A percentile compares a stretch with the other conserved stretches of the same genome.
phyloP scores from a whole-genome alignment of 208 protist genomes.

The Leishmania martiniquensis region DNA sequence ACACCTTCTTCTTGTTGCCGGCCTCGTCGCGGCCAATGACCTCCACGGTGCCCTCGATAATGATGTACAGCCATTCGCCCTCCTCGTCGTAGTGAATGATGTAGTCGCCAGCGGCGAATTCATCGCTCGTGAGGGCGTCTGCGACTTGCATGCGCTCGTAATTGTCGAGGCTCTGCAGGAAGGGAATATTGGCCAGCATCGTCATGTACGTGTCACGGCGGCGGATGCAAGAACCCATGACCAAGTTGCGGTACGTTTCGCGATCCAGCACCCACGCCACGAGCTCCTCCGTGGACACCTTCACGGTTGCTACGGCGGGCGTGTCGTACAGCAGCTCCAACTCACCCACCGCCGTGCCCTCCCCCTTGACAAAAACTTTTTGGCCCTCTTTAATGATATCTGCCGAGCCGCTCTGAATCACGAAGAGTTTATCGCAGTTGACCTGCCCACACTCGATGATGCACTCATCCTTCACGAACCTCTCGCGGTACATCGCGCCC shows the following conservation, averaged over 20 bases:
- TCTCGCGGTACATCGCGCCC: slow-evolving; percentile 78
- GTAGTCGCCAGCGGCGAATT: slow-evolving; percentile 79
- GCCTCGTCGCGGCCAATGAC: slow-evolving; percentile 82
- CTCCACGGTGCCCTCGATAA: slow-evolving; percentile 86
- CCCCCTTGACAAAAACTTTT: slow-evolving; percentile 89
- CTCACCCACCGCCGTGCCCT: slow-evolving; percentile 87
- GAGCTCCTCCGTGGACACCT: slow-evolving; percentile 71
- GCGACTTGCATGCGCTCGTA: slow-evolving; percentile 91
- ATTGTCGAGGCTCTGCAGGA: slow-evolving; percentile 76
- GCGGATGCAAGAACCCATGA: slow-evolving; percentile 89
- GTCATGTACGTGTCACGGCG: slow-evolving; percentile 79
- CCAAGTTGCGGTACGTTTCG: slow-evolving; percentile 91
- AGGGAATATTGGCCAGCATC: slow-evolving; percentile 79
- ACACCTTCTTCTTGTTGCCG: slow-evolving; percentile 75
- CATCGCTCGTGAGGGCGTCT: slow-evolving; percentile 85
- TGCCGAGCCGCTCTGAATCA: slow-evolving; percentile 80
- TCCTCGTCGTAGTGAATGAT: slow-evolving; percentile 89
- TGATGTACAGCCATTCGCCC: slow-evolving; percentile 93
- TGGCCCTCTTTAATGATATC: slow-evolving; percentile 91
- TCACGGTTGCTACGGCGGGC: slow-evolving; percentile 81
- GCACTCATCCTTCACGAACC: slow-evolving; percentile 77
- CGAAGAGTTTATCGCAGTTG: slow-evolving; percentile 86
- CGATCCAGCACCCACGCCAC: slow-evolving; percentile 91
- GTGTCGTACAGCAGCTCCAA: slow-evolving; percentile 93
- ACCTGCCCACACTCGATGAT: slow-evolving; percentile 77